Evolutionary conservation across 768 basidiomycete genomes (phyloP).

Genomic region (Pholiota conissans): DNA sequence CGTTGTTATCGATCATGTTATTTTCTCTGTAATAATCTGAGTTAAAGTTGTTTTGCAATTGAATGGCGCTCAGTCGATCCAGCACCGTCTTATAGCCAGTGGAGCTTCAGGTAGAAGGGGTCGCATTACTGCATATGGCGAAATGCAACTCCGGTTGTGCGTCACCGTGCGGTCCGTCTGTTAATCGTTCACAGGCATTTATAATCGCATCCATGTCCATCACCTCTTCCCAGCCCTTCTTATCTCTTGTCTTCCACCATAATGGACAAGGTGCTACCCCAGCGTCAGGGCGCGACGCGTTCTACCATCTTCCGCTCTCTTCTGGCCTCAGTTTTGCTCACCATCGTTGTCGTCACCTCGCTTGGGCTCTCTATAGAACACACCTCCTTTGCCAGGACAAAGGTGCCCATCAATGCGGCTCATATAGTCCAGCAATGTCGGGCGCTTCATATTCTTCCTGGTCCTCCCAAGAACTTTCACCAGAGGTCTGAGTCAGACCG

Average conservation of each 20-base stretch:
- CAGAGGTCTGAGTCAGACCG: slow-evolving; percentile 54
- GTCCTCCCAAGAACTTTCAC: slow-evolving; percentile 43
- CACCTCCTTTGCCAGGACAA: slow-evolving; percentile 14
- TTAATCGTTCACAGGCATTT: slow-evolving; percentile 1
- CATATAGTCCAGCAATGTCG: slow-evolving; percentile 53
- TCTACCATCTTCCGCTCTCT: slow-evolving; percentile 20
- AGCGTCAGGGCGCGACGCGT: slow-evolving; percentile 14
- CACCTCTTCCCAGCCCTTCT: not conserved
- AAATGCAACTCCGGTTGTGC: slow-evolving; percentile 2
- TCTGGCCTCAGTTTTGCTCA: slow-evolving; percentile 23
- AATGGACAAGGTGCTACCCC: slow-evolving; percentile 37
- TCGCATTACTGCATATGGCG: slow-evolving; percentile 17
- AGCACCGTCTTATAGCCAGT: too few species aligned
- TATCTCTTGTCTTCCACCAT: slow-evolving; percentile 5
- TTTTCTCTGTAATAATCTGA: too few species aligned
- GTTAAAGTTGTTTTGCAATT: too few species aligned
- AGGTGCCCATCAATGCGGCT: slow-evolving; percentile 37
- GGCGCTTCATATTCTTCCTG: slow-evolving; percentile 43
- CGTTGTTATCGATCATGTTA: not conserved
- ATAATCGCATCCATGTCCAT: not conserved
- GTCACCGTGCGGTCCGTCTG: slow-evolving; percentile 7
- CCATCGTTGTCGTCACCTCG: slow-evolving; percentile 24
- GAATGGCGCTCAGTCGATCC: too few species aligned
- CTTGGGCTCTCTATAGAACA: slow-evolving; percentile 23
- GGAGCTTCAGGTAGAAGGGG: too few species aligned